These are phyloP conservation scores for Nematodospora anomalae DNA, from an alignment of 1,139 yeast genomes.

Conservation along the genomic window DNA sequence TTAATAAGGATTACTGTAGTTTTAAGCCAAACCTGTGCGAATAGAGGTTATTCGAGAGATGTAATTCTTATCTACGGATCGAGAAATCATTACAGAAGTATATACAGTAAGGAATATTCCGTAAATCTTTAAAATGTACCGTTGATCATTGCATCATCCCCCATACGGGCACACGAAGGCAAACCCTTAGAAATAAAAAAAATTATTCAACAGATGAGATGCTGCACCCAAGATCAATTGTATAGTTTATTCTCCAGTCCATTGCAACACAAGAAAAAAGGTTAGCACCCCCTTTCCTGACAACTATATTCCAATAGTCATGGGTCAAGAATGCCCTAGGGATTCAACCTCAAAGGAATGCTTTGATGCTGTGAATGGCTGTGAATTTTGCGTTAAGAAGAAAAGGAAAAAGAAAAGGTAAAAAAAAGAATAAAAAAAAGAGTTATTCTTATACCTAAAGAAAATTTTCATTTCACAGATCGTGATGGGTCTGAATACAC, in stretches of 20 bases:
- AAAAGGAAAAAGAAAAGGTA: constrained; percentile 17
- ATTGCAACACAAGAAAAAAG: constrained; percentile 30
- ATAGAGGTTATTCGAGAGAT: too few species aligned
- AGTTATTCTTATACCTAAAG: too few species aligned
- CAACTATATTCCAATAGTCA: constrained; percentile 67
- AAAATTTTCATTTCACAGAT: background rate
- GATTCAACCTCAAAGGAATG: constrained; percentile 78
- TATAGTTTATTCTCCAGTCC: constrained; percentile 65
- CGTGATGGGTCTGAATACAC: too few species aligned
- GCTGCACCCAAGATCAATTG: constrained; percentile 83
- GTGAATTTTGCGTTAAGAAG: constrained; percentile 62
- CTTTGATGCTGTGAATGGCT: constrained; percentile 65
- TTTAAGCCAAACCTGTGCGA: too few species aligned
- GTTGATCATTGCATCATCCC: constrained; percentile 77
- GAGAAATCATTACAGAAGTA: too few species aligned
- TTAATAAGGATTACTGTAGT: too few species aligned
- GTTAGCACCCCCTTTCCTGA: constrained; percentile 15
- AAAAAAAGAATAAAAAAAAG: too few species aligned
- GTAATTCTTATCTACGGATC: too few species aligned
- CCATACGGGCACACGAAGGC: constrained; percentile 87
- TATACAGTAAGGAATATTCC: too few species aligned
- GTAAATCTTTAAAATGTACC: constrained; percentile 49
- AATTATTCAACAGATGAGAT: constrained; percentile 52
- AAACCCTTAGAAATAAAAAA: constrained; percentile 59
- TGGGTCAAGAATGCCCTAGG: constrained; percentile 73